These are phyloP conservation scores for Colletotrichum cordylinicola DNA, from an alignment of 2,329 filamentous ascomycete genomes.

Conservation along the genomic window DNA sequence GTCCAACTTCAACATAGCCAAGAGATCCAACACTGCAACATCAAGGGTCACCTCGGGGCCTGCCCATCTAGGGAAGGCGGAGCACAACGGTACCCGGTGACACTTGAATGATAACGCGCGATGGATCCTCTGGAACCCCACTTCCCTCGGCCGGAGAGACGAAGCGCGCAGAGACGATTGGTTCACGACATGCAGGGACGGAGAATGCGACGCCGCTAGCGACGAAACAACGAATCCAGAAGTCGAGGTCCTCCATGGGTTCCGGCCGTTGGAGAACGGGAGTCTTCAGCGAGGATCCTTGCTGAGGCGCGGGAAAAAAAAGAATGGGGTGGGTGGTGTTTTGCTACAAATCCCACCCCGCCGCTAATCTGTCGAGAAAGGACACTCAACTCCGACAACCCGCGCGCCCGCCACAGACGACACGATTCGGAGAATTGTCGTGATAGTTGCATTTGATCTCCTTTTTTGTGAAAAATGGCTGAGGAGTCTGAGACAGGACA, in stretches of 20 bases:
- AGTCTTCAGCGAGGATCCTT: background rate
- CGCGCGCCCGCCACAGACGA: background rate
- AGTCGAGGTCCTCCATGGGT: background rate
- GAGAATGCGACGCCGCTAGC: background rate
- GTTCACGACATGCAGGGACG: background rate
- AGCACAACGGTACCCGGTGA: background rate
- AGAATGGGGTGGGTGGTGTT: background rate
- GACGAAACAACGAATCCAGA: background rate
- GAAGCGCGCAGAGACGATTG: background rate
- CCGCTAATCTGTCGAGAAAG: background rate
- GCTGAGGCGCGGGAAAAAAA: background rate
- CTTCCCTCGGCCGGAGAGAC: background rate
- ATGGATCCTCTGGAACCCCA: background rate
- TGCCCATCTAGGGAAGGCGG: background rate
- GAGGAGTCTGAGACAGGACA: background rate
- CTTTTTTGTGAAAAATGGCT: background rate
- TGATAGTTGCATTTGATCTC: background rate
- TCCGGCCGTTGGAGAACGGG: background rate
- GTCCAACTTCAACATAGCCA: background rate
- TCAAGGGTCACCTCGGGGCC: background rate
- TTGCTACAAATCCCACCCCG: background rate
- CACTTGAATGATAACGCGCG: background rate
- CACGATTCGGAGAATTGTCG: background rate
- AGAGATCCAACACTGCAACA: background rate
- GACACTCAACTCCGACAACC: background rate